Evolutionary conservation across 768 basidiomycete species (phyloP).

Genomic region (Mycena venus): DNA sequence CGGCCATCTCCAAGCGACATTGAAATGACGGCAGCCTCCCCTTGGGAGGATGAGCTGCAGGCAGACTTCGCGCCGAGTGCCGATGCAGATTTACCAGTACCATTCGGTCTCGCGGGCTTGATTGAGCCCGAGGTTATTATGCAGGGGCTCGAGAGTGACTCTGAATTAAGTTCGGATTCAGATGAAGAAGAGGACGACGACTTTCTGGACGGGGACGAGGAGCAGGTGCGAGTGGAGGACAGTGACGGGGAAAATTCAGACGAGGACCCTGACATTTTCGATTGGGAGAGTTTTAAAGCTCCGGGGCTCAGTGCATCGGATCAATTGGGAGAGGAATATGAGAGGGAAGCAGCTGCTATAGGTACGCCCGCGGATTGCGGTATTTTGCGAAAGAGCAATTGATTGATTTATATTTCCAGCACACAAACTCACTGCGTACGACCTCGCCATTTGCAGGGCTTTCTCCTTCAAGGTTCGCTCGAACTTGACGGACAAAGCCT

Average conservation of each 20-base stretch:
- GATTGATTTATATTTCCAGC: not conserved
- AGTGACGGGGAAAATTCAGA: not conserved
- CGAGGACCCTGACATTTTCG: not conserved
- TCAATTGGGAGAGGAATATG: not conserved
- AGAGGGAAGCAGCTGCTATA: slow-evolving; percentile 2
- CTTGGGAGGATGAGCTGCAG: no score
- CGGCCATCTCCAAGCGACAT: no score
- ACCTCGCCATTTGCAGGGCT: slow-evolving; percentile 36
- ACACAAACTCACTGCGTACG: slow-evolving; percentile 32
- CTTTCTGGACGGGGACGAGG: not conserved
- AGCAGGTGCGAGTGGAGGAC: not conserved
- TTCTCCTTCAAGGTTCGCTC: slow-evolving; percentile 37
- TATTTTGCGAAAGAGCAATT: no score
- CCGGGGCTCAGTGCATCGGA: not conserved
- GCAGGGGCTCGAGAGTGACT: not conserved
- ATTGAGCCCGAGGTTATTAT: no score
- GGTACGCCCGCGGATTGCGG: no score
- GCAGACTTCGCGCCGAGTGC: not conserved
- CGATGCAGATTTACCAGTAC: no score
- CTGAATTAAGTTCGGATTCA: not conserved
- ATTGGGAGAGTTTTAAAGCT: not conserved
- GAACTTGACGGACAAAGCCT: slow-evolving; percentile 31
- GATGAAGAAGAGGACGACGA: not conserved
- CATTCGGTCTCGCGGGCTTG: not conserved
- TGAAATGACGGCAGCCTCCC: no score